Base-by-base conservation (phyloP, 768 basidiomycete genomes). In the Lactarius tabidus region DNA sequence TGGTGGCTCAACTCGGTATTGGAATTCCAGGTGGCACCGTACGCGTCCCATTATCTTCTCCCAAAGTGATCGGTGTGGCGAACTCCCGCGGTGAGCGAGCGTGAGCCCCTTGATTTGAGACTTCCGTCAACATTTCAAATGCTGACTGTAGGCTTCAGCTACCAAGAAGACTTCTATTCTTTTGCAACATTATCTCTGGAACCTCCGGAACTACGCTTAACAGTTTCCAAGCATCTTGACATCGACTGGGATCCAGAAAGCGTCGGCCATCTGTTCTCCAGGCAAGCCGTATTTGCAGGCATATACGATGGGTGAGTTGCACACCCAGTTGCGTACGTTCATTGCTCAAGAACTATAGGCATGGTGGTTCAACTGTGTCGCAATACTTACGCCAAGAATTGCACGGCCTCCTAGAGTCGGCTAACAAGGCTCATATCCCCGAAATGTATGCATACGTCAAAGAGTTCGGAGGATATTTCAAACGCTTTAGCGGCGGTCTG, bases 291-390 rank as follows among this genome's bases (percentile, higher is more conserved):
- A 6, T 94, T 91, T 70, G 85, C 93, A 41, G 95, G 94, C 35
- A 88, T 97, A 63, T 97, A 94, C 74, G 95, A 97, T 64, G 95
- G 95, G 91, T 91, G 70, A 63, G 82, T 74, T 59, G 35, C 38
- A n/a, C 52, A 35, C 57, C 9, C 55, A 63, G 33, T 53, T 18
- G 57, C 48, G 43, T 28, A 26, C n/a, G 10, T 58, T 14, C 7
- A 18, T 31, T 8, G 33, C 28, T 62, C 65, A 64, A 67, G 55
- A 45, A 52, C n/a, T 33, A n/a, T 64, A 94, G 92, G 9, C 95
- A 97, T 72, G 95, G 95, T 8, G 95, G 95, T 10, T 88, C 88
- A n/a, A 88, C 88, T 12, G 93, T 95, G 20, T 89, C 94, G 2
- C 86, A 91, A 65, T 95, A 87, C 74, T 80, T 95, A 35, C 86